phyloP scores from a whole-genome alignment of 169 alveolate species.

The Plasmodium gallinaceum region DNA sequence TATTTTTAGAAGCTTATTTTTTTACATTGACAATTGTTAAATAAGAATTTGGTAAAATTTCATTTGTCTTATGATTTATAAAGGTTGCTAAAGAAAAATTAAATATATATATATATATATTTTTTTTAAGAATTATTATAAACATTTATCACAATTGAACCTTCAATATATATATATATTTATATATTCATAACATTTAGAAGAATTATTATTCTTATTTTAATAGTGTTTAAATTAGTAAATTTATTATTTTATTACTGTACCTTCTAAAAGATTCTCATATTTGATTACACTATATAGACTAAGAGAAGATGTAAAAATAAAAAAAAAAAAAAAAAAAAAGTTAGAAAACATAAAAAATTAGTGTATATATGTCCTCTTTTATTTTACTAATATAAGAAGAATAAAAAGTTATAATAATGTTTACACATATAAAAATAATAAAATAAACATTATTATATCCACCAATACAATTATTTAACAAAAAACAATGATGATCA shows the following conservation, averaged over 20 bases:
- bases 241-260: background rate
- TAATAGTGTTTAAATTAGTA: background rate
- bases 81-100: slow-evolving; percentile 33
- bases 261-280: slow-evolving; percentile 60
- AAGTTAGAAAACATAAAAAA: background rate
- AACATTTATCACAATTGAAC: no score
- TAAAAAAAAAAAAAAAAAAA: slow-evolving; percentile 8
- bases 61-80: slow-evolving; percentile 30
- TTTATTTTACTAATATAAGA: slow-evolving; percentile 22
- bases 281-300: slow-evolving; percentile 39
- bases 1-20: no score
- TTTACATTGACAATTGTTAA: slow-evolving; percentile 35
- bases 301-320: slow-evolving; percentile 30
- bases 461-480: slow-evolving; percentile 68
- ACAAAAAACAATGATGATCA: slow-evolving; percentile 67
- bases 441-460: slow-evolving; percentile 34
- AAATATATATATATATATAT: slow-evolving; percentile 8
- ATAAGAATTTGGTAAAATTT: slow-evolving; percentile 20
- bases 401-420: slow-evolving; percentile 27
- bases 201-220: background rate
- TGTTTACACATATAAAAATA: slow-evolving; percentile 15
- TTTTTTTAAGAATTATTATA: no score
- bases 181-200: background rate
- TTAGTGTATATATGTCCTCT: background rate
- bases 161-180: background rate